A percentile compares a stretch with the other conserved stretches of the same genome.
These are phyloP conservation scores for Fraxinus nigra DNA, from an alignment of 305 asterid genomes.

Conservation along the genomic window DNA sequence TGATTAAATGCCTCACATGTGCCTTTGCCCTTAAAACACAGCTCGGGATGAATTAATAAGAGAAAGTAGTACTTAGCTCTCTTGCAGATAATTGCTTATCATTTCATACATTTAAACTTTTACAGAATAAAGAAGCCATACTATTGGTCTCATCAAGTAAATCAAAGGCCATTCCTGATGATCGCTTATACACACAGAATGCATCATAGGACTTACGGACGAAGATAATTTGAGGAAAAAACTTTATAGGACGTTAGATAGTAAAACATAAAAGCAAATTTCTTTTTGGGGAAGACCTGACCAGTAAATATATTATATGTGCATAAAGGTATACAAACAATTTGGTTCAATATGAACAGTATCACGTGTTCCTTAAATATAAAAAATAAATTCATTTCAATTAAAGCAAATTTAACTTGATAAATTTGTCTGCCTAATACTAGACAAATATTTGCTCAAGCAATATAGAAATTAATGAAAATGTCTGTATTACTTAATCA, in stretches of 20 bases:
- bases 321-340: neutral
- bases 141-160: neutral
- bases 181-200: neutral
- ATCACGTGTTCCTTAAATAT: neutral
- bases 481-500: neutral
- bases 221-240: neutral
- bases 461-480: neutral
- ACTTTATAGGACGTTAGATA: neutral
- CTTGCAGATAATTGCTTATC: neutral
- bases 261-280: neutral
- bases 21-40: too few relatives aligned
- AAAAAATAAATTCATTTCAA: neutral
- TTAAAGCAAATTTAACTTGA: constrained; percentile 1
- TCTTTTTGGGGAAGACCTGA: neutral
- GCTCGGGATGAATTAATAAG: neutral
- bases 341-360: neutral
- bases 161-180: neutral
- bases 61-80: neutral
- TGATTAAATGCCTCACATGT: neutral
- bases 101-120: neutral
- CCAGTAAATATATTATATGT: neutral
- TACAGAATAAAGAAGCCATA: neutral
- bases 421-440: neutral
- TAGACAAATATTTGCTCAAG: neutral
- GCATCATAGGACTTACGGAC: neutral